Base-by-base conservation (phyloP, 1,284 basidiomycete species). In the Caloboletus firmus region DNA sequence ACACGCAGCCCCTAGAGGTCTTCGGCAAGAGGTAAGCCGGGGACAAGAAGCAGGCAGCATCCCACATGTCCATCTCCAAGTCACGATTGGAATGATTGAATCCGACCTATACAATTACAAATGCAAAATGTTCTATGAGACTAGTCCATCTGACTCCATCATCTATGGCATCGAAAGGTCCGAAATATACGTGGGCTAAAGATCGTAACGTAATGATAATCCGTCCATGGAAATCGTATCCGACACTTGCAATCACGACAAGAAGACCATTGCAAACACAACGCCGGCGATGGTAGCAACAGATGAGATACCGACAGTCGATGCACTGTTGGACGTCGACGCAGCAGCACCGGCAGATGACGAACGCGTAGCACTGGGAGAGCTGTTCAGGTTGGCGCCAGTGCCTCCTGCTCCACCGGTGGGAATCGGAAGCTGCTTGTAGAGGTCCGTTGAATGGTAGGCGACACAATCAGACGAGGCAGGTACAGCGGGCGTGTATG, bases 391-490 rank as follows among this genome's bases (percentile, higher is more conserved):
- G 1, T 15, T 13, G 1, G 44, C 35, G 6, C 30, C 28, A 13
- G 54, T 58, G 15, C 62, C 62, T 15, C 62, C 55, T 31, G 52
- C 36, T 12, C 7, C 39, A 34, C 26, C 15, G 7, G 67, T 62
- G 24, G 64, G 43, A 24, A 61, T 49, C 18, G 73, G 58, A 9
- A 61, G 56, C 42, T 58, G 54, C 4, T 63, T 52, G 45, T 64
- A 91, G 26, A 91, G 73, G 20, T 74, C 77, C 1, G 79, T 62
- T 17, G 82, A 85, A 24, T 74, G 63, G 69, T 77, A 84, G 1
- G 80, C 78, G 26, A 76, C 73, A 67, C 90, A 93, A 72, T 82
- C 82, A 45, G 81, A 84, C 26, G 80, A 81, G 1, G 82, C 70
- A 9, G 89, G 87, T 31, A 84, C 69, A 9, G 66, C 68, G 11